Base-by-base conservation (phyloP, 768 basidiomycete species). In the Podaxis sp. region DNA sequence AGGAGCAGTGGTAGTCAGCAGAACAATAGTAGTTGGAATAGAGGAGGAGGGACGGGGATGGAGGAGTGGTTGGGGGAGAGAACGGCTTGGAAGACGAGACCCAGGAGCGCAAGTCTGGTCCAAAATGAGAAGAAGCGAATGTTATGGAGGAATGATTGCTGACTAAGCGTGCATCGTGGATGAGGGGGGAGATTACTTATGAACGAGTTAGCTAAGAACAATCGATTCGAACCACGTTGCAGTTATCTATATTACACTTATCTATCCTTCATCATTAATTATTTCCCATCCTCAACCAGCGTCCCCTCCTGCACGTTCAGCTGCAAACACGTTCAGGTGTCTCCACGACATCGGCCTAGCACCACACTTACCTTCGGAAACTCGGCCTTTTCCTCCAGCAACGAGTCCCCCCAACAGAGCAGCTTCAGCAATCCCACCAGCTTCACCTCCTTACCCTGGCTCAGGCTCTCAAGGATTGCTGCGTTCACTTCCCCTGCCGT, bases 401-500 rank as follows among this genome's bases (percentile, higher is more conserved):
- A 76, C 54, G 78, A 81, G 77, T 96, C 95, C 0, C 93, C 95
- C 95, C 95, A 99, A 51, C 84, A 86, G 68, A 96, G 79, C 67
- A 97, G 78, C 76, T 90, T 87, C 74, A 98, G 75, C 71, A 98
- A 72, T 17, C 87, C 88, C 30, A 89, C 85, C 56, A 98, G 76
- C 76, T 96, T 97, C 61, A 96, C 93, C 72, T 96, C 93, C 72
- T 90, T 91, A 0, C 95, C 94, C 69, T 98, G 93, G 67, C 94
- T 91, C 65, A 95, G 80, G 70, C 90, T 91, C 70, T 95, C 93
- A 71, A 99, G 77, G 60, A 99, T 96, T 36, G 96, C 96, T 0
- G 93, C 90, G 71, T 99, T 99, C 72, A 99, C 88, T 77, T 96
- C 94, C 22, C 91, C 88, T 0, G 96, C 96, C n/a, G 96, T 96